These are phyloP conservation scores for Cyphellophora europaea DNA, from an alignment of 2,329 filamentous ascomycete species.

Conservation along the genomic window DNA sequence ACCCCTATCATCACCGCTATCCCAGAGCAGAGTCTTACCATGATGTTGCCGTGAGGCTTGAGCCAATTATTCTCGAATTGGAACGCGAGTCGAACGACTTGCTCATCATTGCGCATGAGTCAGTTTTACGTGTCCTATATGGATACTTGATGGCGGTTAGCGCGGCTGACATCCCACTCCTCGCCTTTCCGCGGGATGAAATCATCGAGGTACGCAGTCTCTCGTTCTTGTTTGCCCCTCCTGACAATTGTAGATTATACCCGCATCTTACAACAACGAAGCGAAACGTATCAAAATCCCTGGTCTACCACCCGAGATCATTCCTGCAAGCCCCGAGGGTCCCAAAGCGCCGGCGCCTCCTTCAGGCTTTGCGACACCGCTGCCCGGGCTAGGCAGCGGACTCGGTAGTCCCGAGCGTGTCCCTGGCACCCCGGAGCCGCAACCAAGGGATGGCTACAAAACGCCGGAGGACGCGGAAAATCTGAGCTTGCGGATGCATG, in stretches of 20 bases:
- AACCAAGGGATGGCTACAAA: constrained; percentile 27
- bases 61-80: constrained; percentile 94
- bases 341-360: constrained; percentile 67
- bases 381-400: constrained; percentile 26
- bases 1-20: constrained; percentile 95
- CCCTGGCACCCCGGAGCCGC: constrained; percentile 33
- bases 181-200: constrained; percentile 90
- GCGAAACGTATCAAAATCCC: constrained; percentile 85
- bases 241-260: constrained; percentile 59
- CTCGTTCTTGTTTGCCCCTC: constrained; percentile 1
- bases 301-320: constrained; percentile 52
- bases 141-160: constrained; percentile 98
- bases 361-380: constrained; percentile 38
- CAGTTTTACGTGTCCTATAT: constrained; percentile 91
- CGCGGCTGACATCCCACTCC: constrained; percentile 82
- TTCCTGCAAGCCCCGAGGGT: constrained; percentile 71
- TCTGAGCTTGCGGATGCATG: constrained; percentile 18
- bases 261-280: constrained; percentile 93
- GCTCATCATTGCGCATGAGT: constrained; percentile 97
- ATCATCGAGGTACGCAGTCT: constrained; percentile 67
- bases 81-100: constrained; percentile 95
- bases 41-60: constrained; percentile 91
- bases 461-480: constrained; percentile 18
- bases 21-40: constrained; percentile 97
- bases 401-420: constrained; percentile 25